Conservation (phyloP, 208 protist genomes). For the Leishmania martiniquensis region DNA sequence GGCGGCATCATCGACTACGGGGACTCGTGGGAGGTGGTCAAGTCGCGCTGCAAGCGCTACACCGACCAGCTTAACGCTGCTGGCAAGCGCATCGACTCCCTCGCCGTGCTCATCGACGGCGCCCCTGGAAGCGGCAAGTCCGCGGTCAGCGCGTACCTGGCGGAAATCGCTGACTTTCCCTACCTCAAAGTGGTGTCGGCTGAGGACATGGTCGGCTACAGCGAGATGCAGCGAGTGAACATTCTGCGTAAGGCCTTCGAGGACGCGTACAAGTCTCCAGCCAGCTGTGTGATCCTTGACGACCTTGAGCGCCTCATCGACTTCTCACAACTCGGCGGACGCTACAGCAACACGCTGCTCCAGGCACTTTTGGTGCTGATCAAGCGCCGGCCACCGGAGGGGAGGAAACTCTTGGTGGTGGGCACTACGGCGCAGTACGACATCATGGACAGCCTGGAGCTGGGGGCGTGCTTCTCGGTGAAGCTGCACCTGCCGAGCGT, state of each 20-base stretch:
- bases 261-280: constrained; percentile 98
- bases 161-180: constrained; percentile 92
- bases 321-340: constrained; percentile 97
- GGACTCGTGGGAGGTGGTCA: constrained; percentile 69
- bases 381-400: constrained; percentile 93
- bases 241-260: constrained; percentile 98
- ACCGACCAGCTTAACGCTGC: constrained; percentile 85
- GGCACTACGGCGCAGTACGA: constrained; percentile 92
- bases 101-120: constrained; percentile 95
- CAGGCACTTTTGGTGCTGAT: constrained; percentile 97
- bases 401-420: constrained; percentile 95
- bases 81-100: constrained; percentile 88
- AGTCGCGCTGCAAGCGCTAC: constrained; percentile 57
- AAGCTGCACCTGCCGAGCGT: constrained; percentile 72
- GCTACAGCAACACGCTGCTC: constrained; percentile 98
- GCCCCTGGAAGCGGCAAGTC: constrained; percentile 95
- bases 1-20: constrained; percentile 97
- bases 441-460: constrained; percentile 93
- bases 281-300: constrained; percentile 98
- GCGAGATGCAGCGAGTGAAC: constrained; percentile 89
- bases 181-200: constrained; percentile 98
- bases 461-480: constrained; percentile 91
- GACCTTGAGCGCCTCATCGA: constrained; percentile 97
- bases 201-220: constrained; percentile 93
- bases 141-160: constrained; percentile 94